Base-by-base conservation (phyloP, 2,329 filamentous ascomycete species). In the Sclerotinia glacialis region DNA sequence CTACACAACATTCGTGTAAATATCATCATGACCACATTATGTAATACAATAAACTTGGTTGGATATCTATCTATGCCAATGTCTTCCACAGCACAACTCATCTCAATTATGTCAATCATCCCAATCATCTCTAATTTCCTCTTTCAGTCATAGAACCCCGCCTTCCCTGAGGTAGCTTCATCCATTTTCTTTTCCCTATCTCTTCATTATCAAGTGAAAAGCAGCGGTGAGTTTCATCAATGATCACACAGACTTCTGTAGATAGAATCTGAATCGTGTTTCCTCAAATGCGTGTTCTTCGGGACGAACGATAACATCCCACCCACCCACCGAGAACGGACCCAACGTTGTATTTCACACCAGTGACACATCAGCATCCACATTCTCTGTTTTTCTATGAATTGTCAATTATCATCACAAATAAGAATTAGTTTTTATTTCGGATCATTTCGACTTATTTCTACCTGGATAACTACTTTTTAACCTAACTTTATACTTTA, bases 331-430 rank as follows among this genome's bases (percentile, higher is more conserved):
- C 59, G 59, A 61, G 59, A 61, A 61, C 59, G 59, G 44, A 61
- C 59, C 59, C 59, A 50, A 23, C 28, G 34, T 28, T 18, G 18
- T 53, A 53, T 31, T 53, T 34, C 0, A 53, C 34, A 53, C 18
- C 50, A 53, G 52, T 62, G 59, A 62, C 59, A 62, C 59, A 62
- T 62, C 59, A 62, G 59, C 59, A 62, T 52, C 59, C 59, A 62
- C 59, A 40, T 49, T 37, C 34, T 62, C 56, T 60, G 37, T 46
- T 18, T 31, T 60, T 21, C 4, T 34, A n/a, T 34, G 28, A 34
- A 34, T 54, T 54, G 9, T n/a, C 52, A 34, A 34, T 54, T 54
- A 5, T n/a, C 52, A 54, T 54, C 52, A 54, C 52, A 54, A n/a
- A 54, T 54, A 54, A 3, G 31, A 54, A 34, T 54, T 34, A 54